Conservation (phyloP, 2,329 filamentous ascomycete species). For the Fusarium sp. region DNA sequence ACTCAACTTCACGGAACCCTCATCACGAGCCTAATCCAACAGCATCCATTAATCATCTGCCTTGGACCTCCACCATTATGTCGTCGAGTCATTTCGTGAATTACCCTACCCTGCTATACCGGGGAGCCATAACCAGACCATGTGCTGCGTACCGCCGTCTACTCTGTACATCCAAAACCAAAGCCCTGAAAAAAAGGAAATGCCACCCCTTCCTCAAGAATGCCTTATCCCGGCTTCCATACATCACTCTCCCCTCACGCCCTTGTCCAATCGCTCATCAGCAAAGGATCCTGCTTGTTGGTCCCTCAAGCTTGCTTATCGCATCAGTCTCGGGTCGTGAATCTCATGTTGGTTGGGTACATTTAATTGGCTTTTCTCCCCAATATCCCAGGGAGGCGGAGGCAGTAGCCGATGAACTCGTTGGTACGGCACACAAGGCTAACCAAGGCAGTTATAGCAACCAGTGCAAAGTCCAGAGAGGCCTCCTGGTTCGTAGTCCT, state of each 20-base stretch:
- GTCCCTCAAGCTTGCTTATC: neutral
- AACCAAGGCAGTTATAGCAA: constrained; percentile 10
- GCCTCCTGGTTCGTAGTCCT: constrained; percentile 9
- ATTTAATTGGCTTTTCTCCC: neutral
- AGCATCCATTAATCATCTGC: neutral
- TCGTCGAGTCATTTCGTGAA: constrained; percentile 28
- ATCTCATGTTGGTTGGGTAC: constrained; percentile 1
- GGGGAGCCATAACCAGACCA: constrained; percentile 31
- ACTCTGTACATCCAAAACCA: constrained; percentile 42
- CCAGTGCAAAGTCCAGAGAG: constrained; percentile 12
- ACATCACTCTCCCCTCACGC: neutral
- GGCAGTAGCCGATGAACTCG: neutral
- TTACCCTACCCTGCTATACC: constrained; percentile 35
- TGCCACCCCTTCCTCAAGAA: constrained; percentile 21
- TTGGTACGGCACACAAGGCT: constrained; percentile 12
- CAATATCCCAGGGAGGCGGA: neutral
- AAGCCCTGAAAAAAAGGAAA: constrained; percentile 35
- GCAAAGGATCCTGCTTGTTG: constrained; percentile 18
- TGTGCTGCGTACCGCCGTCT: constrained; percentile 37
- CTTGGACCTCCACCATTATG: neutral
- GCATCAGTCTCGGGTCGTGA: constrained; percentile 1
- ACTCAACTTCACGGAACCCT: neutral
- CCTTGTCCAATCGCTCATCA: constrained; percentile 27
- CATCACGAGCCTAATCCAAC: neutral
- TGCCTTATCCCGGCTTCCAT: constrained; percentile 14